phyloP scores from a whole-genome alignment of 352 stramenopile species.

The Vaucheria bursata region DNA sequence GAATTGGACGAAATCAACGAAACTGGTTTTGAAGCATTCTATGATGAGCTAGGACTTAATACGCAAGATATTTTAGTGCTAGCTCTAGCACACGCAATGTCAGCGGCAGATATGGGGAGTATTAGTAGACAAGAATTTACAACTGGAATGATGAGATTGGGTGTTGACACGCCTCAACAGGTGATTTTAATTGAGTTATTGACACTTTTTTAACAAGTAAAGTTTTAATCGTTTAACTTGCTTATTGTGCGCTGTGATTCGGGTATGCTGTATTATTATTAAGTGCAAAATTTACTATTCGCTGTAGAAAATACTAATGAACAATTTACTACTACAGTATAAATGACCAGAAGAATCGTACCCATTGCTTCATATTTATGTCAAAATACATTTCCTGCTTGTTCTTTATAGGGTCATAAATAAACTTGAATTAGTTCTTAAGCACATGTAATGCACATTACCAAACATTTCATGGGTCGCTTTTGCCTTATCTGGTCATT shows the following conservation, averaged over 20 bases:
- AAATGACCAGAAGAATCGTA: not conserved
- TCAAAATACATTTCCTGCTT: too few relatives aligned
- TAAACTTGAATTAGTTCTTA: too few relatives aligned
- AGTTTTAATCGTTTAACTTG: not conserved
- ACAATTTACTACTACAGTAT: not conserved
- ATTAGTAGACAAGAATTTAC: not conserved
- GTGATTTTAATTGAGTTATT: not conserved
- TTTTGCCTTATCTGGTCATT: too few relatives aligned
- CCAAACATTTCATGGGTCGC: too few relatives aligned
- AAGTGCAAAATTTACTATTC: not conserved
- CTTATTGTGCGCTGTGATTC: not conserved
- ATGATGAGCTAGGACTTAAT: not conserved
- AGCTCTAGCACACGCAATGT: not conserved
- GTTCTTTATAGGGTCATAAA: too few relatives aligned
- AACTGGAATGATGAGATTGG: not conserved
- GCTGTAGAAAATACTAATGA: not conserved
- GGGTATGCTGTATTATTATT: not conserved
- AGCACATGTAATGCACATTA: too few relatives aligned
- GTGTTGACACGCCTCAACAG: not conserved
- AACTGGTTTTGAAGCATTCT: too few relatives aligned
- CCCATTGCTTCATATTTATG: too few relatives aligned
- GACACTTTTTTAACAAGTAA: not conserved
- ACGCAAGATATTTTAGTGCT: not conserved
- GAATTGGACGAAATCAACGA: too few relatives aligned
- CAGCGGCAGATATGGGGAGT: not conserved